These are phyloP conservation scores for Ogataea paraovalis DNA, from an alignment of 805 yeast genomes.

Conservation along the genomic window DNA sequence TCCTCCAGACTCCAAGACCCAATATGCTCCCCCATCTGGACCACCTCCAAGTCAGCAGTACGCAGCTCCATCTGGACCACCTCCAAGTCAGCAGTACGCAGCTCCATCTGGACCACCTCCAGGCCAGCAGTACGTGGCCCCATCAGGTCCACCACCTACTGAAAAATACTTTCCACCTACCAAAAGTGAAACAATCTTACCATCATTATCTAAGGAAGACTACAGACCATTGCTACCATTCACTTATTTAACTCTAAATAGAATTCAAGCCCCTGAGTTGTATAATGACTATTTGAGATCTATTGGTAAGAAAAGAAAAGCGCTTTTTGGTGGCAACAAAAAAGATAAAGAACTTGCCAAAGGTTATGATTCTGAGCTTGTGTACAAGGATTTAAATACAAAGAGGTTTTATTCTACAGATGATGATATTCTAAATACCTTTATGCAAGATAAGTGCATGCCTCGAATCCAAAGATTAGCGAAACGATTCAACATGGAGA, in stretches of 20 bases:
- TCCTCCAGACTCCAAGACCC: constrained; percentile 1
- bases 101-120: constrained; percentile 9
- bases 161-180: no score
- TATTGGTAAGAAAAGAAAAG: constrained; percentile 18
- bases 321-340: constrained; percentile 19
- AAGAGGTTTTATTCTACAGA: constrained; percentile 17
- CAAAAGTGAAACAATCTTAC: constrained; percentile 6
- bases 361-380: constrained; percentile 8
- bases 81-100: background rate
- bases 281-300: constrained; percentile 18
- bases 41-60: constrained; percentile 9
- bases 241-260: constrained; percentile 19
- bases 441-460: constrained; percentile 17
- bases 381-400: constrained; percentile 4
- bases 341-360: constrained; percentile 15
- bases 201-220: constrained; percentile 9
- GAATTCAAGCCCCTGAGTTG: constrained; percentile 21
- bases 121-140: constrained; percentile 10
- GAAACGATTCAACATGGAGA: constrained; percentile 10
- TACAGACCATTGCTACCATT: constrained; percentile 15
- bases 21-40: constrained; percentile 3
- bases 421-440: constrained; percentile 16
- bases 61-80: constrained; percentile 18
- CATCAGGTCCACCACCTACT: constrained; percentile 20
- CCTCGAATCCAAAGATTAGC: constrained; percentile 21